Percentiles rank a stretch among this genome's conserved stretches.
Evolutionary conservation across 768 basidiomycete genomes (phyloP).

Genomic region (Suillus cothurnatus): DNA sequence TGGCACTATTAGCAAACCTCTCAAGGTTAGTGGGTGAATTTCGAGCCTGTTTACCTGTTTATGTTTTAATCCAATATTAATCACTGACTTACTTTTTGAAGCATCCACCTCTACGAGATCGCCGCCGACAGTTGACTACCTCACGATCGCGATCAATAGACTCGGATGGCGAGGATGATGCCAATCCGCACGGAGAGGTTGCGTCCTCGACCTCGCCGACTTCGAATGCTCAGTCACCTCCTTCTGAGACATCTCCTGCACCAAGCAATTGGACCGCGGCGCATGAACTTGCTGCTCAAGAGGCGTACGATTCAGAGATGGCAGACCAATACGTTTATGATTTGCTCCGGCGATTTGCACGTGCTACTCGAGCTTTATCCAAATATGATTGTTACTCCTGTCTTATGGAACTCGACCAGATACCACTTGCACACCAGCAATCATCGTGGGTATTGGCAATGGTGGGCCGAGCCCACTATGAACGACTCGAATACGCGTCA

Average conservation of each 20-base stretch:
- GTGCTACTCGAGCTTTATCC: constrained; percentile 73
- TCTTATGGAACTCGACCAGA: constrained; percentile 71
- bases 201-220: constrained; percentile 65
- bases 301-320: constrained; percentile 67
- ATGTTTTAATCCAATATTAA: constrained; percentile 21
- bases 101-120: constrained; percentile 50
- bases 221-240: constrained; percentile 58
- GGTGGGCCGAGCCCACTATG: constrained; percentile 87
- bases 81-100: constrained; percentile 33
- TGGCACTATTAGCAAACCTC: constrained; percentile 53
- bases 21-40: constrained; percentile 50
- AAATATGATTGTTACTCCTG: constrained; percentile 77
- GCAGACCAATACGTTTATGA: constrained; percentile 86
- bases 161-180: constrained; percentile 74
- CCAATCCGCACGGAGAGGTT: constrained; percentile 45
- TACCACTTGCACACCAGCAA: constrained; percentile 74
- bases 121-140: constrained; percentile 56
- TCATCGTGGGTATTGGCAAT: constrained; percentile 80
- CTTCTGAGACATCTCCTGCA: constrained; percentile 64
- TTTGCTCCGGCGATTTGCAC: constrained; percentile 79
- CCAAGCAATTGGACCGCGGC: constrained; percentile 63
- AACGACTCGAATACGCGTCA: constrained; percentile 83
- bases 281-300: constrained; percentile 73
- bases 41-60: constrained; percentile 4
- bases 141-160: constrained; percentile 64